Evolutionary conservation across 2,329 filamentous ascomycete genomes (phyloP), one percentile per base, ranked within the genome.

Genomic region (Hortaea sp.): DNA sequence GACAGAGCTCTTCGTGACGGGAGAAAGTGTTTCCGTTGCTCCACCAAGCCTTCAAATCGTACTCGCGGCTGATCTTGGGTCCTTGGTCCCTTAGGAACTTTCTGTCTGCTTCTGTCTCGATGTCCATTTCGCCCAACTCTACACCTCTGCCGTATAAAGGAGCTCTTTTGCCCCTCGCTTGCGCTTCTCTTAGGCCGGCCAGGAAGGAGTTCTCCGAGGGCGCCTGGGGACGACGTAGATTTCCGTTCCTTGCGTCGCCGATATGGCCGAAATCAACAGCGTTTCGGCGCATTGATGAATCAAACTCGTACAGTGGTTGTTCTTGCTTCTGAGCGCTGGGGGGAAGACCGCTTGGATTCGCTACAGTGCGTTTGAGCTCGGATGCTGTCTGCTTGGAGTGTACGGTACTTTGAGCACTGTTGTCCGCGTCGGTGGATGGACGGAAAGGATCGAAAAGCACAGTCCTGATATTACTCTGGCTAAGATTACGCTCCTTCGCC

Each of bases 11-110:
- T 29, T 63, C 53, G 39, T 65, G 63, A 20, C 63, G 61, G 30
- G 56, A 48, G 39, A 60, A 57, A 9, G 53, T 61, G 35, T 50
- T 60, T 37, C 57, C 55, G 6, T 51, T 53, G 11, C 53, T 61
- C 51, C 63, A 71, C 69, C 69, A 73, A n/a, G 64, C 59, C n/a
- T 51, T 44, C 5, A 72, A 56, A 44, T 66, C 62, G 29, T 66
- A 57, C 27, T 65, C 62, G 12, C 62, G 57, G n/a, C 50, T 53
- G 27, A 20, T 43, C 42, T 37, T 43, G 20, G 20, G 20, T 20
- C 20, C 20, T 2, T 20, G 20, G 20, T 20, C 20, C 20, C 20
- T 20, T 20, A 20, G 20, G 20, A 20, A 20, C 20, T 20, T 20
- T 20, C 20, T 20, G 20, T 20, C 20, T 27, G n/a, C 32, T 35